Base-by-base conservation (phyloP, 169 alveolate genomes). In the Cryptosporidium ubiquitum region DNA sequence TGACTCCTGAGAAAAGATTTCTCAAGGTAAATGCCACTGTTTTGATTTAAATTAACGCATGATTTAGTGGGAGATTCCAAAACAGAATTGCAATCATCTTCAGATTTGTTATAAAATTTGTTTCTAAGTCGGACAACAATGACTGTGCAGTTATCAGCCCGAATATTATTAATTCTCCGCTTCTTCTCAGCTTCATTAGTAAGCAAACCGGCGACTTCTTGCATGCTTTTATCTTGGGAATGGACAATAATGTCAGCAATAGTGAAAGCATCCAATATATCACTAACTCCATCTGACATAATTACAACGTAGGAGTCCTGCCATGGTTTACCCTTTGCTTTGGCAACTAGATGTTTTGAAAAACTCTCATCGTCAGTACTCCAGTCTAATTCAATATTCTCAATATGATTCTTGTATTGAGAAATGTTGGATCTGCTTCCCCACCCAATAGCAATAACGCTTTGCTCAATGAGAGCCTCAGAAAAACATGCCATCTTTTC, bases 131-230 rank as follows among this genome's bases (percentile, higher is more conserved):
- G 40, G 0, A 79, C 31, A 26, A 79, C 79, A 39, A 79, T 79
- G 5, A 55, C 89, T 7, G 89, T 79, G 12, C 89, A 79, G 51
- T 79, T 79, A 40, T 79, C 89, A 9, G 89, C 79, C 20, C 86
- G 61, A 18, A 74, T 58, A 42, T 40, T 58, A 55, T 26, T 52
- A 4, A 74, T 26, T 37, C 86, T 74, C n/a, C 86, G 42, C 73
- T 57, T 74, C 14, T 37, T 52, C 58, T 74, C 86, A 35, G 86
- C 86, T 37, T 74, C 86, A 9, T 26, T 29, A 5, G 86, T 74
- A 31, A 74, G 14, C 16, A 35, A 26, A 9, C 44, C 61, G 14
- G 86, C 86, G 16, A 74, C 57, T 9, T 74, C 86, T 29, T 58
- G 55, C 40, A 74, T 40, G 26, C 49, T 58, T 12, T 58, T 74